Percentiles rank a stretch among this genome's conserved stretches.
Conservation (phyloP, 257 asterid species). For the Solanum piurae region DNA sequence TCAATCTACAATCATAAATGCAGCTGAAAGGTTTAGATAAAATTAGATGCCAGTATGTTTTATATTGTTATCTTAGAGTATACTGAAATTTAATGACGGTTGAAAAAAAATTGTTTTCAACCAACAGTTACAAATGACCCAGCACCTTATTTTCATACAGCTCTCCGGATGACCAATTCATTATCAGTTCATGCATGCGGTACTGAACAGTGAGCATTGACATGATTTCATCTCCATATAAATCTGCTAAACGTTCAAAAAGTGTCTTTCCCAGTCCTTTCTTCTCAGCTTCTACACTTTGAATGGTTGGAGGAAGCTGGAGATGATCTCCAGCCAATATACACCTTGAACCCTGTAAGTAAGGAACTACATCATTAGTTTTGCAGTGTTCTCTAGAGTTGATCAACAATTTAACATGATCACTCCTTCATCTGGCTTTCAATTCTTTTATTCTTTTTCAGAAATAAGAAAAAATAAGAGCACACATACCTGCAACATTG, state of each 20-base stretch:
- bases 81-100: not conserved
- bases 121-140: conserved; percentile 1
- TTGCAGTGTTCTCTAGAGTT: not conserved
- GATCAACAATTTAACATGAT: not conserved
- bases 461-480: not conserved
- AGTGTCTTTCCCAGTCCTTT: conserved; percentile 93
- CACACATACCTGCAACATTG: not conserved
- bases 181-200: conserved; percentile 90
- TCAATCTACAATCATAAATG: conserved; percentile 38
- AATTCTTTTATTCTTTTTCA: not conserved
- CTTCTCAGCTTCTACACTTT: conserved; percentile 93
- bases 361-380: conserved; percentile 9
- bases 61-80: not conserved
- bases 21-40: conserved; percentile 6
- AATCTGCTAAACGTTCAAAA: conserved; percentile 83
- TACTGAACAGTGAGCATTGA: conserved; percentile 98
- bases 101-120: not conserved
- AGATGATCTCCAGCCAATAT: conserved; percentile 90
- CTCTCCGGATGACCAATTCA: conserved; percentile 93
- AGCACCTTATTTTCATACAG: conserved; percentile 84
- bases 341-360: conserved; percentile 76
- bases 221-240: conserved; percentile 66
- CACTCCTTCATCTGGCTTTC: not conserved
- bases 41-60: not conserved
- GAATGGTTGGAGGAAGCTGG: conserved; percentile 98